Base-by-base conservation (phyloP, 164 flowering plant species). In the Vitis rotundifolia region DNA sequence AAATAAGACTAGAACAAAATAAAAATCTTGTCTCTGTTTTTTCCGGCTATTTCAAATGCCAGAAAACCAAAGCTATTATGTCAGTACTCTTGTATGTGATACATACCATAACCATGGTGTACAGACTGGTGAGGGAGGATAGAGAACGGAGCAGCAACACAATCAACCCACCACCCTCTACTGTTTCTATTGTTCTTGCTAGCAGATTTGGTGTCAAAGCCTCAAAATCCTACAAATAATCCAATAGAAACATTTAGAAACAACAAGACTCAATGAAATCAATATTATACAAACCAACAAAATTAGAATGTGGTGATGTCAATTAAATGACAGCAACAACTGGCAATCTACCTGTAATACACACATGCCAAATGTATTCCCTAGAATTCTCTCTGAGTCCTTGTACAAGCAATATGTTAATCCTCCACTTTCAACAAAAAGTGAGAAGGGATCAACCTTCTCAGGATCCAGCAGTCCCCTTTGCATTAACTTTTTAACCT, bases 151-250 rank as follows among this genome's bases (percentile, higher is more conserved):
- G 87, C 66, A 96, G 75, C 86, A 96, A 75, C 26, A 96, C 52
- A 72, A 96, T 80, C 77, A 96, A 71, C 53, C 99, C 99, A 71
- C 99, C 98, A 64, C 99, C 99, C 78, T 89, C 94, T 52, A 96
- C 98, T 59, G 99, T 96, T 78, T 96, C 99, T 73, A 91, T 89
- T 14, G 98, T 90, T 78, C 99, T 89, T 55, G 99, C 99, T 12
- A 96, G 84, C 13, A 93, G 89, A 83, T 96, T 96, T 68, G 99
- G 99, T 1, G 97, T 96, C 87, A 96, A 75, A 49, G 97, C 98
- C 79, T 96, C 99, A 82, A 96, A 95, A 81, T 96, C 99, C 98
- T 96, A 75, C 48, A 44, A 66, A 49, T 11, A 26, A 16, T 10
- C 8, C 22, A 50, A n/a, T 44, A 5, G 22, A 3, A 63, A 1